Evolutionary conservation across 2,329 filamentous ascomycete genomes (phyloP).

Genomic region (Sclerotinia subarctica): DNA sequence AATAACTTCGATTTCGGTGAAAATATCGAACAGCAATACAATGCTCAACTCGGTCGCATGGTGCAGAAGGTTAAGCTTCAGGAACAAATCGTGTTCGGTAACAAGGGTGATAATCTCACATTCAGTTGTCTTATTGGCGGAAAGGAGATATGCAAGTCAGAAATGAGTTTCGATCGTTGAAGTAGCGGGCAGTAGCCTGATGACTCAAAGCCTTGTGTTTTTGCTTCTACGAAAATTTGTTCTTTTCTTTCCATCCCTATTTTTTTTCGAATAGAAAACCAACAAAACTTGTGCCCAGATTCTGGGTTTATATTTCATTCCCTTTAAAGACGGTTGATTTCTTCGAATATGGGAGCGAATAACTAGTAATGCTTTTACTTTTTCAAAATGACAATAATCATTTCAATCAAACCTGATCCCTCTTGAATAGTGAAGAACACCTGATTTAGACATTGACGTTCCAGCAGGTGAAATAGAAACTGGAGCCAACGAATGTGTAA

Average conservation of each 20-base stretch:
- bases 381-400: neutral
- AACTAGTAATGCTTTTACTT: neutral
- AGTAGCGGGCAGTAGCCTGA: neutral
- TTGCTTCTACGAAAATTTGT: neutral
- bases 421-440: neutral
- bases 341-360: neutral
- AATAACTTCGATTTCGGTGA: neutral
- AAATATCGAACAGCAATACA: neutral
- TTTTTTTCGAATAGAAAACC: too few relatives aligned
- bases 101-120: slow-evolving; percentile 21
- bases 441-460: neutral
- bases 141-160: slow-evolving; percentile 9
- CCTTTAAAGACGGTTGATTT: neutral
- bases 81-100: slow-evolving; percentile 22
- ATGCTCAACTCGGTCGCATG: neutral
- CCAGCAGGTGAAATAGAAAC: neutral
- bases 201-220: neutral
- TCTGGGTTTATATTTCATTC: neutral
- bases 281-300: too few relatives aligned
- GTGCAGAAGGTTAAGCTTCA: neutral
- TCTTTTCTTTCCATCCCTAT: neutral
- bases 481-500: too few relatives aligned
- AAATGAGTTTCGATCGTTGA: slow-evolving; percentile 20
- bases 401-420: neutral
- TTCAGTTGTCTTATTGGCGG: slow-evolving; percentile 18